Evolutionary conservation across 257 asterid genomes (phyloP).

Genomic region (Nicotiana knightiana): DNA sequence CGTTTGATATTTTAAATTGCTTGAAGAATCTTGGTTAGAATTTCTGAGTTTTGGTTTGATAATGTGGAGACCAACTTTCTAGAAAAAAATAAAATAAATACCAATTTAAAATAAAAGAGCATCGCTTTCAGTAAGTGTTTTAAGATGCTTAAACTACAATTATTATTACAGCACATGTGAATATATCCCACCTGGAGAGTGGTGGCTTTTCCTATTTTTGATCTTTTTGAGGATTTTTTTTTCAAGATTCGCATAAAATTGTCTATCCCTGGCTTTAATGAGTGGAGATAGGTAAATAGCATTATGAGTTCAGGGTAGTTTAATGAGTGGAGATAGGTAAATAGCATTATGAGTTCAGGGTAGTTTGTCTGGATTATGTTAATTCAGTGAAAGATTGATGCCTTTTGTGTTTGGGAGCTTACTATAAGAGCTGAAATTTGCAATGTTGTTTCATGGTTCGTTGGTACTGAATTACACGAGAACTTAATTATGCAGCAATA

Average conservation of each 20-base stretch:
- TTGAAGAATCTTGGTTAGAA: too few species aligned
- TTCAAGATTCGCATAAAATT: conserved; percentile 8
- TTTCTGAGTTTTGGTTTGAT: too few species aligned
- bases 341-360: neutral
- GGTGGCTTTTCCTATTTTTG: neutral
- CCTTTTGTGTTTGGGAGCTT: conserved; percentile 7
- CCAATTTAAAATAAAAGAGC: neutral
- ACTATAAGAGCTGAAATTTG: conserved; percentile 12
- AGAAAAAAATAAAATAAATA: neutral
- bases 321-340: too few species aligned
- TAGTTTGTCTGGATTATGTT: neutral
- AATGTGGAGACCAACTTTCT: too few species aligned
- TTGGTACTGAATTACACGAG: too few species aligned
- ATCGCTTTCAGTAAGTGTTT: conserved; percentile 20
- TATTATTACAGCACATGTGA: neutral
- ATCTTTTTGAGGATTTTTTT: conserved; percentile 5
- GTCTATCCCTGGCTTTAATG: neutral
- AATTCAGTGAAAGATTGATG: conserved; percentile 5
- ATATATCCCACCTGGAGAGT: neutral
- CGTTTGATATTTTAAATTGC: too few species aligned
- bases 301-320: conserved; percentile 9
- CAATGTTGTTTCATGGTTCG: neutral
- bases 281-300: conserved; percentile 3
- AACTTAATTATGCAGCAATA: too few species aligned
- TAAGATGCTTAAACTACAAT: neutral